Base-by-base conservation (phyloP, 176 grass and related monocot genomes). In the Oryza punctata region DNA sequence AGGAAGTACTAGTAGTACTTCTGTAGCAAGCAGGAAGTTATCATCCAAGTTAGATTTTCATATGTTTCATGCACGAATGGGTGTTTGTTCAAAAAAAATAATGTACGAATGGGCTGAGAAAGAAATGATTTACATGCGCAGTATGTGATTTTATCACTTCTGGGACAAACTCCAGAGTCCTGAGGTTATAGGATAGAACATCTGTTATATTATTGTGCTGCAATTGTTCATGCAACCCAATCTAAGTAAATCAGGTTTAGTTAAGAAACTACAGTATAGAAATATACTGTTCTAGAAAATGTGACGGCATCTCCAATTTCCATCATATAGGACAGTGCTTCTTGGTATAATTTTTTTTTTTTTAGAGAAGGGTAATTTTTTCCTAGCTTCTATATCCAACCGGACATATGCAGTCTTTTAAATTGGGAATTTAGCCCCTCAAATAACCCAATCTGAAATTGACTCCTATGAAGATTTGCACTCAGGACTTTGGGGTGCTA, bases 181-280 rank as follows among this genome's bases (percentile, higher is more conserved):
- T 7, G 13, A 25, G 45, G 63, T 33, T n/a, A 63, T 37, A 85
- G 60, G 16, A 63, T 85, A 79, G 63, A 18, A 14, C 12, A 49
- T 65, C 15, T 32, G 3, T 15, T 52, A n/a, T 80, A 35, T 79
- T 35, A 47, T 81, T 70, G 24, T 29, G 45, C 12, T 54, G 24
- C 50, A 54, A 16, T 66, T 11, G 67, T 57, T 40, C 37, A 24
- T 81, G n/a, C 44, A 29, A 25, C 6, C 1, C 52, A 57, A 57
- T 77, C 65, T 11, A 72, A 41, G 72, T 49, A 71, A 57, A 72
- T 69, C 10, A 81, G 23, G 54, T 72, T 23, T 57, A 76, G 45
- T 35, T 76, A 15, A 2, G 10, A 25, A 18, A 1, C 1, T 24
- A 45, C 66, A 13, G 4, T 50, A 40, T 19, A 29, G 18, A 69